Percentiles rank a stretch among this genome's conserved stretches.
phyloP scores from a whole-genome alignment of 1,284 basidiomycete genomes.

The Trametes sp. region DNA sequence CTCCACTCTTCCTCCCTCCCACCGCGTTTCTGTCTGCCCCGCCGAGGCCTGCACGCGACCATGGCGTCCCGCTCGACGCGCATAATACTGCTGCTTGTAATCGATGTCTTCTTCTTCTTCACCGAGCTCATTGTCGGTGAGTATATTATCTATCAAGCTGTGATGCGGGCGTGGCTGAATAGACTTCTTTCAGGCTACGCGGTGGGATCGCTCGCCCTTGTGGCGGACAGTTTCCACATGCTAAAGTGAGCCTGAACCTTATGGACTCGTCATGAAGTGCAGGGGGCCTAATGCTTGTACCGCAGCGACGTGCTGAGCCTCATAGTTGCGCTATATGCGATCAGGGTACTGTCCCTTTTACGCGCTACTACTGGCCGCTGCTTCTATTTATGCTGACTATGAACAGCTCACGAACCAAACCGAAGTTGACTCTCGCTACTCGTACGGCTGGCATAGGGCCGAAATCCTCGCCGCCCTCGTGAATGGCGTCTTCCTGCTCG shows the following conservation, averaged over 20 bases:
- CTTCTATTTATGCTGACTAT: constrained; percentile 22
- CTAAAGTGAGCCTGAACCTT: constrained; percentile 71
- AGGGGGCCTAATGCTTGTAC: constrained; percentile 19
- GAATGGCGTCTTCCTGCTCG: constrained; percentile 96
- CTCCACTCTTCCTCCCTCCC: constrained; percentile 11
- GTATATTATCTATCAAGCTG: constrained; percentile 35
- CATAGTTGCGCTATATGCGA: constrained; percentile 95
- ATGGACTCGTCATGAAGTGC: neutral
- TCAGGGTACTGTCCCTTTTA: constrained; percentile 68
- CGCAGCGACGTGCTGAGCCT: constrained; percentile 93
- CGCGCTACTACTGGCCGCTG: constrained; percentile 10
- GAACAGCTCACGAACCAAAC: constrained; percentile 62
- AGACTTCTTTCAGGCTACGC: constrained; percentile 74
- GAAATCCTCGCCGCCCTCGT: constrained; percentile 95
- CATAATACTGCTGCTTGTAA: constrained; percentile 83
- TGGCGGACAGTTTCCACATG: constrained; percentile 99
- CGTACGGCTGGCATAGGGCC: constrained; percentile 98
- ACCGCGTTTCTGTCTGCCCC: constrained; percentile 8
- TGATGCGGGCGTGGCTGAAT: neutral
- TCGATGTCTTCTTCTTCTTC: constrained; percentile 93
- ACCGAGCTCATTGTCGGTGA: constrained; percentile 87
- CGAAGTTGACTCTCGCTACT: constrained; percentile 72
- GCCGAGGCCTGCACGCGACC: constrained; percentile 29
- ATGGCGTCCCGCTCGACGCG: constrained; percentile 74
- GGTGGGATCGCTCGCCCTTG: constrained; percentile 92